phyloP scores from a whole-genome alignment of 768 basidiomycete genomes.

The Lentinula sp. region DNA sequence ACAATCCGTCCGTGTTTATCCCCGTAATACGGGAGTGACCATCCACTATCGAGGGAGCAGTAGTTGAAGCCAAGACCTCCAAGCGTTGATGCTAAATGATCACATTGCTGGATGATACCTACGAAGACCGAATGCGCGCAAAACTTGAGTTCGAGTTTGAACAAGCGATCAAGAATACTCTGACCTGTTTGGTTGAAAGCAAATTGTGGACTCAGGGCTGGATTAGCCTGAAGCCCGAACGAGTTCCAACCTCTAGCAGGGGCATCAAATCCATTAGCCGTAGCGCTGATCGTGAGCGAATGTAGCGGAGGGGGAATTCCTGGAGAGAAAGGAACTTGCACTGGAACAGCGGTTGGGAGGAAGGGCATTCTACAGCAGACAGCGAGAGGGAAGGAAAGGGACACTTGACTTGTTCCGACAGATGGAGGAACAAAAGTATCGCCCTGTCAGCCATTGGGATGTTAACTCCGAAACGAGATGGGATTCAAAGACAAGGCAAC shows the following conservation, averaged over 20 bases:
- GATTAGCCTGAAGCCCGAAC: conserved; percentile 7
- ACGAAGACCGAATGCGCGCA: not conserved
- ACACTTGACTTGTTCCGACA: not conserved
- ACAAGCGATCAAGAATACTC: not conserved
- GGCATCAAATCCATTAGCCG: conserved; percentile 4
- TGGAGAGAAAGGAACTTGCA: not conserved
- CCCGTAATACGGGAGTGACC: conserved; percentile 5
- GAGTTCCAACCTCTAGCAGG: conserved; percentile 9
- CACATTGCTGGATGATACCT: conserved; percentile 4
- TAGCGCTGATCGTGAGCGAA: conserved; percentile 3
- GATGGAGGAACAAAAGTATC: not conserved
- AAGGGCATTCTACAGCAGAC: not conserved
- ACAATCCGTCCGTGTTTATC: conserved; percentile 7
- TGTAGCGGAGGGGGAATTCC: not conserved
- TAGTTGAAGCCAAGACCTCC: conserved; percentile 4
- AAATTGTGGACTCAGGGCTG: not conserved
- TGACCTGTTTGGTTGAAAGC: conserved; percentile 1
- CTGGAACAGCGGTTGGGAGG: not conserved
- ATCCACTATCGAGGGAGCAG: conserved; percentile 8
- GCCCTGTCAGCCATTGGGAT: not conserved
- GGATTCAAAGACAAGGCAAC: not conserved
- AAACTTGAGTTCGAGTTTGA: not conserved
- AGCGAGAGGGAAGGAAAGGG: not conserved
- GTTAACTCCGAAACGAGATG: not conserved
- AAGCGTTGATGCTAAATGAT: conserved; percentile 5